phyloP scores from a whole-genome alignment of 257 asterid species.

The Euphrasia confusa region DNA sequence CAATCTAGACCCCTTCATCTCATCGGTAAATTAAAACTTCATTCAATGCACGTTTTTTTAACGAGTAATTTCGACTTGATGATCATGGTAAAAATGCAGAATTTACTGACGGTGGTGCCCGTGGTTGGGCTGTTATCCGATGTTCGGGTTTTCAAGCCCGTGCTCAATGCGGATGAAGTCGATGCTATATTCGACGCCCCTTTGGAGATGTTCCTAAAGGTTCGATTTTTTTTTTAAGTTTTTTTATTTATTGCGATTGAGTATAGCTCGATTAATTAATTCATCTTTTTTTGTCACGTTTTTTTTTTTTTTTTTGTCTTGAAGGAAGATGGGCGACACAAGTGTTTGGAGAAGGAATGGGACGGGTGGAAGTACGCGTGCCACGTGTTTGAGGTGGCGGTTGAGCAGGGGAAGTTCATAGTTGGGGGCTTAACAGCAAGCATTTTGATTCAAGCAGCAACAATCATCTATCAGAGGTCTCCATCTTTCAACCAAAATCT shows the following conservation, averaged over 20 bases:
- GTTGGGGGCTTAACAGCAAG: slow-evolving; percentile 53
- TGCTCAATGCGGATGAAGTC: slow-evolving; percentile 55
- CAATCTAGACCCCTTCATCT: slow-evolving; percentile 46
- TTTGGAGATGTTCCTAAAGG: slow-evolving; percentile 52
- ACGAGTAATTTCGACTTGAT: not conserved
- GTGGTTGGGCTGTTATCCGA: slow-evolving; percentile 43
- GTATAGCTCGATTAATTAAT: not conserved
- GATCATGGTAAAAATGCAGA: slow-evolving; percentile 29
- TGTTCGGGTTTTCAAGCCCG: slow-evolving; percentile 49
- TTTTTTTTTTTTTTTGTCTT: not conserved
- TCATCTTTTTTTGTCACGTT: not conserved
- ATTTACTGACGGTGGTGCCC: slow-evolving; percentile 53
- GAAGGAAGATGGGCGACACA: slow-evolving; percentile 36
- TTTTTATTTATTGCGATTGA: too few relatives aligned
- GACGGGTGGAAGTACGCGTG: slow-evolving; percentile 39
- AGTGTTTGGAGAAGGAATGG: slow-evolving; percentile 45
- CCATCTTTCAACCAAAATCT: slow-evolving; percentile 47
- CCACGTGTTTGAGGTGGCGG: slow-evolving; percentile 36
- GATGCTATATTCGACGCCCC: slow-evolving; percentile 58
- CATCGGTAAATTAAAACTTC: slow-evolving; percentile 26
- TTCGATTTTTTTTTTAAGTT: not conserved
- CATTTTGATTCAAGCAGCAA: slow-evolving; percentile 46
- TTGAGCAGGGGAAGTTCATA: slow-evolving; percentile 32
- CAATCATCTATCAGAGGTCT: slow-evolving; percentile 37
- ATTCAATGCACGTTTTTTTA: not conserved